Evolutionary conservation across 2,329 filamentous ascomycete genomes (phyloP), one percentile per base, ranked within the genome.

Genomic region (Acephala macrosclerotiorum): DNA sequence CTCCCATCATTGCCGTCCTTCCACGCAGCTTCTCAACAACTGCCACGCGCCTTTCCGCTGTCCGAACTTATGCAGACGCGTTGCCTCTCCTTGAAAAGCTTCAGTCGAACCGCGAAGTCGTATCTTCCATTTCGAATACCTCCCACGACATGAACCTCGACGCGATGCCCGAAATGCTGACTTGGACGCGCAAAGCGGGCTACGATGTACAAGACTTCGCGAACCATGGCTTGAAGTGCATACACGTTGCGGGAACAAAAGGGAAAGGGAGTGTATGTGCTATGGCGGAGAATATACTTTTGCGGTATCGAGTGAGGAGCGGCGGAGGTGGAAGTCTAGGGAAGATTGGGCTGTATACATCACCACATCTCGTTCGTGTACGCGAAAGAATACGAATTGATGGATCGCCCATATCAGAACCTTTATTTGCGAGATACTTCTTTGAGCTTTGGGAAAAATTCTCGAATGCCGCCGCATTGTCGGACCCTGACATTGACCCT

Each of bases 161-260:
- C 60, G 74, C 75, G 12, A 76, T 76, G 6, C 75, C 75, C 11
- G 75, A 77, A 61, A 77, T 77, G 75, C 63, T 76, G 7, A 70
- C 70, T 47, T 77, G 74, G 75, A 65, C 72, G 16, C 69, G 70
- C 26, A 73, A 67, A 60, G 75, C 73, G 14, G 75, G 74, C 16
- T 75, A 74, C 45, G 56, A 65, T 33, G 58, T 66, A 1, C 53
- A 47, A 1, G 73, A 75, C 35, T 67, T 75, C 25, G 58, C 67
- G 8, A 69, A 65, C 18, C 64, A 55, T 11, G 72, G 73, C 9
- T 25, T 75, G 47, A 73, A 65, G 49, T 74, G 84, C 70, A 88
- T 98, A 67, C 95, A 98, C 76, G 89, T 98, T 55, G 92, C 95
- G 0, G 95, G 95, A 14, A 97, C 94, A 4, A 98, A 97, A 78